Base-by-base conservation (phyloP, 2,329 filamentous ascomycete species). In the Xylariales sp. region DNA sequence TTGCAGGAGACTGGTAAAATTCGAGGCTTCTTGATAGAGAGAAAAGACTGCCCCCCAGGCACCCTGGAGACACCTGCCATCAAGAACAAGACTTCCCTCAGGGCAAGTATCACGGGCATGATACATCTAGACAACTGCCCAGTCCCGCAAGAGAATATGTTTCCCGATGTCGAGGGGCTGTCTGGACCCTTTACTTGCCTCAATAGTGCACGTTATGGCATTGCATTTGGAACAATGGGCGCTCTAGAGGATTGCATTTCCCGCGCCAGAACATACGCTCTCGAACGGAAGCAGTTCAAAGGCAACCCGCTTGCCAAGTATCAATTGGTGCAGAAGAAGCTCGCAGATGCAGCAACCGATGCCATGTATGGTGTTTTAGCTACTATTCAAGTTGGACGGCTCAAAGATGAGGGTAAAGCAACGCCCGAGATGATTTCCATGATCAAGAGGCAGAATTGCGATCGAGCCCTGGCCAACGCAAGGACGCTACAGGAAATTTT, bases 401-500 rank as follows among this genome's bases (percentile, higher is more conserved):
- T 97, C 41, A 97, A 96, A 75, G 91, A 97, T 53, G 81, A 88
- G 58, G 90, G 90, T 46, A 87, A 88, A 62, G 81, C 78, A 17
- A 82, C 85, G 3, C 90, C 93, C 6, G 93, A 98, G 69, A 97
- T 97, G 91, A 95, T 98, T 54, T 82, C 78, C 60, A 78, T 98
- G 87, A 82, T 97, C 59, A 98, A 98, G 76, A 76, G 93, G 50
- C 90, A 97, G 68, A 98, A 98, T 65, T 98, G 93, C 63, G 93
- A 98, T 64, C 73, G 83, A 37, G 93, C 93, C 13, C 69, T 98
- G 53, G 69, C 77, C 20, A 89, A 91, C 49, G 81, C 89, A 15
- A 76, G 93, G 48, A 69, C 74, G 57, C 69, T 98, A 44, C 93
- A 98, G 64, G 93, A 98, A 68, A 78, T 98, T 16, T 96, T 98